Percentiles rank a stretch among this genome's conserved stretches.
Evolutionary conservation across 2,329 filamentous ascomycete species (phyloP).

Genomic region (Thermothelomyces thermophilus): DNA sequence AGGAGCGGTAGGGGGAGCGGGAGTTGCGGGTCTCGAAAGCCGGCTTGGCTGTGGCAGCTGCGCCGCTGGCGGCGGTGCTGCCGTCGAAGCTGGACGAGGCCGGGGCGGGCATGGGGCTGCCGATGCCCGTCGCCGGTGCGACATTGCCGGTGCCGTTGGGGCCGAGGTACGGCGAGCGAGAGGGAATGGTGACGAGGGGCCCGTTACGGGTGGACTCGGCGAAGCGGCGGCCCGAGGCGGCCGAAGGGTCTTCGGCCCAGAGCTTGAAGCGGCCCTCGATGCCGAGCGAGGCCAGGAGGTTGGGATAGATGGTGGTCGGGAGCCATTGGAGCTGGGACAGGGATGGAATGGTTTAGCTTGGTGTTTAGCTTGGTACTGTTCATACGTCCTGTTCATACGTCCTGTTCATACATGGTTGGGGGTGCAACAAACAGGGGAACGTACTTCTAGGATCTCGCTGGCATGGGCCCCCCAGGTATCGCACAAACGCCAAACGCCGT

Average conservation of each 20-base stretch:
- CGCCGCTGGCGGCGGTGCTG: constrained; percentile 10
- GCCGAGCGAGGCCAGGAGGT: constrained; percentile 80
- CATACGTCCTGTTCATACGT: no score
- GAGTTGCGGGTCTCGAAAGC: constrained; percentile 52
- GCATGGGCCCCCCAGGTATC: constrained; percentile 89
- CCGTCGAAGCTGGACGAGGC: not conserved
- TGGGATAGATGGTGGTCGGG: constrained; percentile 76
- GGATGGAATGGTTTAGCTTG: not conserved
- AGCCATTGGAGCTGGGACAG: constrained; percentile 85
- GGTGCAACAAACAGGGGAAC: constrained; percentile 27
- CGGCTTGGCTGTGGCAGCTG: constrained; percentile 30
- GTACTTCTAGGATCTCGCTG: constrained; percentile 81
- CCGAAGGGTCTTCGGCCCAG: constrained; percentile 85
- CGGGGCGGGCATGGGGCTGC: constrained; percentile 9
- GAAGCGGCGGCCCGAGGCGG: constrained; percentile 75
- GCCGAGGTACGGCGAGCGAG: constrained; percentile 9
- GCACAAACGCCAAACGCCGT: constrained; percentile 69
- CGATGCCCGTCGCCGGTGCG: constrained; percentile 19
- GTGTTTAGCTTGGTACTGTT: no score
- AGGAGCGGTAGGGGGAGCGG: constrained; percentile 66
- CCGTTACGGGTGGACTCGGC: constrained; percentile 41
- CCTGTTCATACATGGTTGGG: no score
- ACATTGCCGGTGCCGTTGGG: constrained; percentile 21
- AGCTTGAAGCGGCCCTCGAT: constrained; percentile 86
- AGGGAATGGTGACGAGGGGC: constrained; percentile 13